A percentile compares a stretch with the other conserved stretches of the same genome.
Evolutionary conservation across 2,329 filamentous ascomycete species (phyloP).

Genomic region (Lomentospora prolificans): DNA sequence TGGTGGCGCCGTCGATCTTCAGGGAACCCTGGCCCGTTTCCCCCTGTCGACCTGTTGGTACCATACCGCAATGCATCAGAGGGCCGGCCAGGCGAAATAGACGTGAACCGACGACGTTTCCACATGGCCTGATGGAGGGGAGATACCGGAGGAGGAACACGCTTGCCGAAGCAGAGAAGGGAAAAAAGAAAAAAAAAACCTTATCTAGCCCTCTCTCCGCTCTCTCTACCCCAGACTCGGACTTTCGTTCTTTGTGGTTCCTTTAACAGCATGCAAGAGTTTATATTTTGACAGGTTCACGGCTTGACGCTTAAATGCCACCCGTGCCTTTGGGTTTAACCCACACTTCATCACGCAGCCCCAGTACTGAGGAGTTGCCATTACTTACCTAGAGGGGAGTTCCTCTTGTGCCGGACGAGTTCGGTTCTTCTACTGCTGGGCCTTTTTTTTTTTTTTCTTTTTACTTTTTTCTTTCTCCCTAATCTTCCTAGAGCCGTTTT

Average conservation of each 20-base stretch:
- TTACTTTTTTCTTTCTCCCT: not conserved
- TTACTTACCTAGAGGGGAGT: not conserved
- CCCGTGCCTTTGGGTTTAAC: not conserved
- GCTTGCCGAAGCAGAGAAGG: too few species aligned
- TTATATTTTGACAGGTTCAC: not conserved
- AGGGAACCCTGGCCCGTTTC: not conserved
- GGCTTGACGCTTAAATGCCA: not conserved
- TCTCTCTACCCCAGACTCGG: not conserved
- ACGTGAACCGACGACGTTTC: not conserved
- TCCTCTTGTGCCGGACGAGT: too few species aligned
- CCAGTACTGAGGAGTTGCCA: not conserved
- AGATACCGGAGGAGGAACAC: not conserved
- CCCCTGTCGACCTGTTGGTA: not conserved
- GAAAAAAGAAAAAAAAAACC: too few species aligned
- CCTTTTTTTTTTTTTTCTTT: too few species aligned
- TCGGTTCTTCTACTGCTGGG: too few species aligned
- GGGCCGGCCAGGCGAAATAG: not conserved
- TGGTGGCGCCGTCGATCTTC: not conserved
- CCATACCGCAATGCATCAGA: not conserved
- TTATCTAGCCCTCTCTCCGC: too few species aligned
- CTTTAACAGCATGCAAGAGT: too few species aligned
- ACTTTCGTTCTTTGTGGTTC: too few species aligned
- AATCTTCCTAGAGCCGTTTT: not conserved
- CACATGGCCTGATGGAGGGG: not conserved
- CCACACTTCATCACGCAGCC: not conserved